Base-by-base conservation (phyloP, 1,284 basidiomycete genomes). In the Bjerkandera adusta region DNA sequence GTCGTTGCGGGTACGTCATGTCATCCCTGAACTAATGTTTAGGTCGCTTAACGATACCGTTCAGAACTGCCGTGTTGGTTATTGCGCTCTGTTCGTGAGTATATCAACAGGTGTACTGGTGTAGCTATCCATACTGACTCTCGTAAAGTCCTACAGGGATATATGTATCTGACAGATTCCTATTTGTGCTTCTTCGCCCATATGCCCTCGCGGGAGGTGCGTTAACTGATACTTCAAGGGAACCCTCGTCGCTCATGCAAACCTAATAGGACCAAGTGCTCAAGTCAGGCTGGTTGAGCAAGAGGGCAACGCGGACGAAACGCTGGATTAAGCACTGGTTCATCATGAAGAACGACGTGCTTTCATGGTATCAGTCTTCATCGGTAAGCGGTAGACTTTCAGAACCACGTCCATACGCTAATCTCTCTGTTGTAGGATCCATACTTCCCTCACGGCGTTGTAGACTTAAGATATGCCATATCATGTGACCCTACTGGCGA, bases 121-220 rank as follows among this genome's bases (percentile, higher is more conserved):
- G n/a, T n/a, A n/a, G 25, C 34, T 32, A 10, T 15, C 20, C 15
- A n/a, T 25, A 41, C 49, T 53, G 57, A 45, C 57, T 26, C 24
- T 24, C 34, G 18, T 25, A 5, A 53, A 93, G 89, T 98, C 57
- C 75, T 99, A 16, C 94, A 98, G 68, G 95, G 95, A 13, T 97
- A 96, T 64, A 89, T 98, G 79, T 99, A 96, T 65, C 73, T 98
- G 36, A 97, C 96, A 1, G 89, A 88, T 54, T 82, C 85, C 3
- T 90, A 96, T 60, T 68, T 98, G 21, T 97, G 95, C 69, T 99
- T 98, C 72, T 98, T 97, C 64, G 96, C 96, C 0, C 93, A 96
- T 63, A 85, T 99, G 77, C 90, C 91, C 5, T 76, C 83, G 16
- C 76, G 85, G 71, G 92, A 95, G 76, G 92, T 92, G 52, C 38